phyloP scores from a whole-genome alignment of 805 yeast species.

The Kazachstania bromeliacearum region DNA sequence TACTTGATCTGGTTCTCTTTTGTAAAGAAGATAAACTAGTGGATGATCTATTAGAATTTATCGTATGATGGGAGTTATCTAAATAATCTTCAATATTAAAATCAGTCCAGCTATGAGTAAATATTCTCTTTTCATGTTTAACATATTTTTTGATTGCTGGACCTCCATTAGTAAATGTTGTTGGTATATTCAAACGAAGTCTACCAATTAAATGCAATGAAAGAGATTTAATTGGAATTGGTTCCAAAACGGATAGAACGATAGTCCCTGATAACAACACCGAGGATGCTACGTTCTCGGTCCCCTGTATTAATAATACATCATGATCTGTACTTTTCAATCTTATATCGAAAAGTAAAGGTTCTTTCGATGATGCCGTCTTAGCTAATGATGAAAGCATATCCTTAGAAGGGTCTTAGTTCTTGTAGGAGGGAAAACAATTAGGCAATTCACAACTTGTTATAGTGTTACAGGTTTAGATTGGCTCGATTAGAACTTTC shows the following conservation, averaged over 20 bases:
- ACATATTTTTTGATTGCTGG: slow-evolving; percentile 39
- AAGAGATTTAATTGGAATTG: slow-evolving; percentile 56
- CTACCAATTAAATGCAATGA: slow-evolving; percentile 57
- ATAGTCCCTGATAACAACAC: slow-evolving; percentile 69
- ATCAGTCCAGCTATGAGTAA: slow-evolving; percentile 71
- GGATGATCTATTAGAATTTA: slow-evolving; percentile 15
- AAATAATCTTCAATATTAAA: slow-evolving; percentile 42
- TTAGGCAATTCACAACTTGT: slow-evolving; percentile 2
- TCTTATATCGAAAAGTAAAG: slow-evolving; percentile 43
- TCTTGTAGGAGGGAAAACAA: too few species aligned
- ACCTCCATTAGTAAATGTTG: slow-evolving; percentile 26
- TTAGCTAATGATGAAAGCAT: slow-evolving; percentile 10
- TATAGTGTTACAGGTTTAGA: not conserved
- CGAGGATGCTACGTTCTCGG: slow-evolving; percentile 67
- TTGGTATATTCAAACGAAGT: slow-evolving; percentile 51
- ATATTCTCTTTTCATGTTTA: slow-evolving; percentile 53
- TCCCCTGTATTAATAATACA: slow-evolving; percentile 73
- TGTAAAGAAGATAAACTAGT: slow-evolving; percentile 16
- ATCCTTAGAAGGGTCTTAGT: too few species aligned
- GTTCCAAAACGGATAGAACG: slow-evolving; percentile 68
- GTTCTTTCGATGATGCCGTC: slow-evolving; percentile 16
- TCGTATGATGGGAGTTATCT: slow-evolving; percentile 16
- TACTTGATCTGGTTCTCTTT: slow-evolving; percentile 14
- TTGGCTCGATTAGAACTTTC: too few species aligned
- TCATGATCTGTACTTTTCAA: slow-evolving; percentile 53